Evolutionary conservation across 345 rosid species (phyloP), one percentile per base, ranked within the genome.

Genomic region (Boechera stricta): DNA sequence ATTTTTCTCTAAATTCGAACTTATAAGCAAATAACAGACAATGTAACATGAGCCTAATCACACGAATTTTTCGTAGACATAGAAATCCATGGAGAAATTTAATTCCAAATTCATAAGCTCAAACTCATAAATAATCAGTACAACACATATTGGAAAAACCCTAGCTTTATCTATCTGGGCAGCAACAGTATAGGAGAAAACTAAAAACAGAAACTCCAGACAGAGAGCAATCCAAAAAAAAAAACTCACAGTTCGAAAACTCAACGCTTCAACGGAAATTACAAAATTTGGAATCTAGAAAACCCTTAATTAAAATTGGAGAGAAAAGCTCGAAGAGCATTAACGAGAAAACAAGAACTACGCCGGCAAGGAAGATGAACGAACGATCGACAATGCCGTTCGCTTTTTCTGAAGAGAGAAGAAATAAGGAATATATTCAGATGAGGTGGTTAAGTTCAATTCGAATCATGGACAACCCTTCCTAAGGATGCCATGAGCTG

Each of bases 361-460:
- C 45, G 35, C 9, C 65, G 73, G 58, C 6, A 18, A 18, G 21
- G 21, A 56, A 58, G 32, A 33, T 26, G 71, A 45, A 47, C 21
- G 11, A 39, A 39, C 3, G 31, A 21, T 18, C 21, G 21, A 56
- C 66, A 24, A 49, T 42, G 41, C 7, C 67, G 53, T 48, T 47
- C 10, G 38, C 38, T 47, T 47, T 47, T 57, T 0, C 48, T 13
- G 58, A 5, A 11, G 18, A 13, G 38, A 60, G 3, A 48, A 12
- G 16, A 15, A 2, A 29, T 3, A 0, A 12, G 5, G 10, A 55
- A 13, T 32, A 5, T 4, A 12, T 8, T 41, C 26, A 15, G 41
- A 7, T 36, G 24, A 10, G 60, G 38, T 45, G 55, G 67, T 59
- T 59, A 10, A 10, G 15, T 16, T 28, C 0, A 4, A 15, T n/a